A percentile compares a stretch with the other conserved stretches of the same genome.
phyloP scores from a whole-genome alignment of 164 flowering plant species.

The Vitis rotundifolia region DNA sequence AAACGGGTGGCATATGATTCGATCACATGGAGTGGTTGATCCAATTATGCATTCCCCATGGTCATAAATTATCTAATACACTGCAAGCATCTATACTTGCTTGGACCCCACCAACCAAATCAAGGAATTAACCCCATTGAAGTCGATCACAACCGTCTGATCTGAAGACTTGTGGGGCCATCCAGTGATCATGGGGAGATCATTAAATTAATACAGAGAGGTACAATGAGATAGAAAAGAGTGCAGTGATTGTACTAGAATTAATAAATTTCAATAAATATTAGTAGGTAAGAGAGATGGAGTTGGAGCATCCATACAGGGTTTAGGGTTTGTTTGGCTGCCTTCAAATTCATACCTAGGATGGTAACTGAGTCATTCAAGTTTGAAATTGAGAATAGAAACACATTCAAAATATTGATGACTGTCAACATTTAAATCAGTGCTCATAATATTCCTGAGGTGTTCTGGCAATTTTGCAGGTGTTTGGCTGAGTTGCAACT shows the following conservation, averaged over 20 bases:
- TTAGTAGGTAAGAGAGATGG: no score
- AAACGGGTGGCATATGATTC: neutral
- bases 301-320: no score
- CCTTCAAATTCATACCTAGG: no score
- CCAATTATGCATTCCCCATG: neutral
- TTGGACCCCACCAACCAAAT: neutral
- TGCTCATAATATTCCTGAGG: no score
- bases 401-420: no score
- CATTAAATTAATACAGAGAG: neutral
- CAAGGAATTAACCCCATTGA: no score
- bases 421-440: no score
- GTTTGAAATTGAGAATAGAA: no score
- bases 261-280: neutral
- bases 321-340: no score
- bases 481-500: no score
- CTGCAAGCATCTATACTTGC: neutral
- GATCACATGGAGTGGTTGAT: neutral
- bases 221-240: neutral
- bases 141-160: neutral
- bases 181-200: neutral
- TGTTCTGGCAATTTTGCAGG: no score
- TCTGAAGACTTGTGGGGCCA: neutral
- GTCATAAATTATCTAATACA: neutral
- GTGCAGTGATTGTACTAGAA: neutral
- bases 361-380: no score